Base-by-base conservation (phyloP, 305 asterid genomes). In the Salvia sclarea region DNA sequence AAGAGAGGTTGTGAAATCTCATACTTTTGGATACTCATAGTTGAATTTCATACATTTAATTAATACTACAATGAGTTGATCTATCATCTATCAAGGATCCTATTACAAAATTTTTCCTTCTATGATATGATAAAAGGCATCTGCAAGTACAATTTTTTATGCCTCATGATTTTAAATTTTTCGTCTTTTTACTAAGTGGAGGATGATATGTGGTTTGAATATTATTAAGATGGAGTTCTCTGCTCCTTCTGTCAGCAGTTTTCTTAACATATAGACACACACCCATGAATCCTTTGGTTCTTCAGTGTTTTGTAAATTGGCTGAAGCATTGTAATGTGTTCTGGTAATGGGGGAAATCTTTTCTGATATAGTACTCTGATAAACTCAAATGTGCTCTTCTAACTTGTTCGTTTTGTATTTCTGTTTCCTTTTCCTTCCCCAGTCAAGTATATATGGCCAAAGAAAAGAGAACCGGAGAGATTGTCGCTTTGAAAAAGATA, bases 381-480 rank as follows among this genome's bases (percentile, higher is more conserved):
- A 53, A 24, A 5, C 56, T 53, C 18, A 40, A 13, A 16, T 57
- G 61, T 41, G 7, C 52, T 43, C 61, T 12, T 44, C 48, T 65
- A 58, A 30, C 71, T 68, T 69, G 41, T 57, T 9, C 77, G 66
- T 33, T 68, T 64, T 55, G 71, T 66, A 74, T 64, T 24, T 47
- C 61, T 60, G 70, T 44, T 76, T 61, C 58, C 54, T 53, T 65
- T 56, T 50, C 62, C 11, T 44, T 41, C 56, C 21, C 40, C 93
- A 92, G 98, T 72, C 97, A 90, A 82, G 98, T 92, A 14, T 89
- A 82, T 79, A 90, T 86, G 95, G 98, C 97, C 60, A 92, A 72
- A 83, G 98, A 92, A 69, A 92, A 83, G 78, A 71, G 63, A 68
- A 83, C 95, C 44, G 97, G 97, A 72, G 96, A 92, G 79, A 77